Conservation (phyloP, 768 basidiomycete species). For the Galerina marginata region DNA sequence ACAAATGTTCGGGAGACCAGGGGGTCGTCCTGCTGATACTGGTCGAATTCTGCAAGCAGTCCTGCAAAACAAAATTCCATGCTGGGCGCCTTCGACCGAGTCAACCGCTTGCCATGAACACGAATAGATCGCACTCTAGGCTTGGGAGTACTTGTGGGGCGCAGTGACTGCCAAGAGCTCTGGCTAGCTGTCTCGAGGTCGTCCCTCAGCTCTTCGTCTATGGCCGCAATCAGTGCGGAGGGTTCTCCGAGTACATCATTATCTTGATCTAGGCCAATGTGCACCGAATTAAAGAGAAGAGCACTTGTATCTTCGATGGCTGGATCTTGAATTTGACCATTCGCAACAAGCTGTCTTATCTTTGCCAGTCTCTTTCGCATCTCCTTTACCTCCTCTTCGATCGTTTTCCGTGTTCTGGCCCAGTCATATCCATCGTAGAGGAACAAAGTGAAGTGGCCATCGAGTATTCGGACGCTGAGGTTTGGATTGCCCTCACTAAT, state of each 20-base stretch:
- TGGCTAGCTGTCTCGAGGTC: conserved; percentile 76
- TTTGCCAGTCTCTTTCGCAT: conserved; percentile 86
- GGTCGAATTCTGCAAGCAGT: conserved; percentile 68
- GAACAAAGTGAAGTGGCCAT: conserved; percentile 69
- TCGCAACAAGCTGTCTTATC: conserved; percentile 91
- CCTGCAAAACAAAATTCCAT: conserved; percentile 84
- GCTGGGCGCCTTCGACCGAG: conserved; percentile 75
- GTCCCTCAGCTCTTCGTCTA: conserved; percentile 88
- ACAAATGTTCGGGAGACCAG: conserved; percentile 71
- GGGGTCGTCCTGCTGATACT: conserved; percentile 58
- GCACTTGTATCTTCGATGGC: conserved; percentile 74
- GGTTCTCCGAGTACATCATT: conserved; percentile 72
- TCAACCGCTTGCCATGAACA: conserved; percentile 64
- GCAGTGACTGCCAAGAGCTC: conserved; percentile 92
- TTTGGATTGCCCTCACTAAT: conserved; percentile 51
- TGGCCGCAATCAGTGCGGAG: conserved; percentile 82
- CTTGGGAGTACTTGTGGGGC: conserved; percentile 51
- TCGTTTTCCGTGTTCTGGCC: conserved; percentile 80
- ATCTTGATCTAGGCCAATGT: conserved; percentile 87
- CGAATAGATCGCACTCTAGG: conserved; percentile 43
- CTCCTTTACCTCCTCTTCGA: conserved; percentile 87
- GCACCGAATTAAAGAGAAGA: conserved; percentile 91
- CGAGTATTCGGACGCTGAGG: conserved; percentile 58
- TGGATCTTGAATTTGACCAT: conserved; percentile 85
- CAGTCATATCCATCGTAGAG: conserved; percentile 98